A percentile compares a stretch with the other conserved stretches of the same genome.
phyloP scores from a whole-genome alignment of 306 rosid species.

The Vigna radiata region DNA sequence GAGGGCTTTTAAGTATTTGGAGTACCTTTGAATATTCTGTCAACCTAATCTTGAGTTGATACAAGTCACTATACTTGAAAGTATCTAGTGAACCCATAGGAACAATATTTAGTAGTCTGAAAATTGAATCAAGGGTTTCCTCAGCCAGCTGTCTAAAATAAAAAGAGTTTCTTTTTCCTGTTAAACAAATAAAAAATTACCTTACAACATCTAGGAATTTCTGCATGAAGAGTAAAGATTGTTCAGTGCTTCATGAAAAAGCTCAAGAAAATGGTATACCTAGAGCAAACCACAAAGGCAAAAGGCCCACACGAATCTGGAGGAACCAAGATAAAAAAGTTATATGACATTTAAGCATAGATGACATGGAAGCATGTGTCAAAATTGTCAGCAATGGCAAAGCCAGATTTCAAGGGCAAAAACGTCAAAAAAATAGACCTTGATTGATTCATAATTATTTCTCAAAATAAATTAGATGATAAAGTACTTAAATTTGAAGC shows the following conservation, averaged over 20 bases:
- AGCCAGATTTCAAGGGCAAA: not conserved
- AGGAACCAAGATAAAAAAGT: conserved; percentile 38
- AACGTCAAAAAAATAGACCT: conserved; percentile 22
- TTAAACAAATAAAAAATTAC: conserved; percentile 49
- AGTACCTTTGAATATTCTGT: conserved; percentile 74
- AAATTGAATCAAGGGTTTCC: conserved; percentile 72
- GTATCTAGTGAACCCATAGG: conserved; percentile 47
- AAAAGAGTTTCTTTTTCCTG: conserved; percentile 72
- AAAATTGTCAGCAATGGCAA: conserved; percentile 1
- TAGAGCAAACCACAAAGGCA: conserved; percentile 84
- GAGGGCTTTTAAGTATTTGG: conserved; percentile 33
- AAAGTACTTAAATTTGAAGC: not conserved
- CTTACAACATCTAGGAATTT: conserved; percentile 46
- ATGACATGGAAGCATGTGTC: conserved; percentile 34
- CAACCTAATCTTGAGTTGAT: conserved; percentile 69
- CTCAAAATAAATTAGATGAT: conserved; percentile 29
- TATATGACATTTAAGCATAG: conserved; percentile 19
- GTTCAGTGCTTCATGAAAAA: conserved; percentile 40
- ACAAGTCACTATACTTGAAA: conserved; percentile 53
- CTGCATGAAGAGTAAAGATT: conserved; percentile 47
- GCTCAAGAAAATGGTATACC: conserved; percentile 56
- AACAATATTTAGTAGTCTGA: conserved; percentile 52
- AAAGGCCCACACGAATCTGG: conserved; percentile 76
- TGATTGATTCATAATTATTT: conserved; percentile 30
- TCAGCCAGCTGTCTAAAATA: conserved; percentile 67